Evolutionary conservation across 2,329 filamentous ascomycete genomes (phyloP).

Genomic region (Nannizziopsis arthrosporioides): DNA sequence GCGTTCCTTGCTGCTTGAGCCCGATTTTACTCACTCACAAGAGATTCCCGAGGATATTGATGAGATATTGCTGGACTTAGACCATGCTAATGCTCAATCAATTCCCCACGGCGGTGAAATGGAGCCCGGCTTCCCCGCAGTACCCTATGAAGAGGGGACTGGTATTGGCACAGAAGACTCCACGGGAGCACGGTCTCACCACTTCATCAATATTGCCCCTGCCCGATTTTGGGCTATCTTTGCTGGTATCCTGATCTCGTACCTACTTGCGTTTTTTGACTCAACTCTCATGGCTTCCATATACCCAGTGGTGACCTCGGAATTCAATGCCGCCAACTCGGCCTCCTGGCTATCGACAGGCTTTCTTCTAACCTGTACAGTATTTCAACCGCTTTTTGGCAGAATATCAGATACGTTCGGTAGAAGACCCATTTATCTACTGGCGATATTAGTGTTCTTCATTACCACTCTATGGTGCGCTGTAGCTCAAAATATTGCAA

Average conservation of each 20-base stretch:
- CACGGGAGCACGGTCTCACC: constrained; percentile 11
- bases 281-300: constrained; percentile 69
- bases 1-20: constrained; percentile 1
- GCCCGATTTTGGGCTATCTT: constrained; percentile 53
- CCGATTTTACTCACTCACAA: neutral
- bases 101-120: constrained; percentile 11
- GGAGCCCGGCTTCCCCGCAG: constrained; percentile 8
- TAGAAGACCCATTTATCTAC: constrained; percentile 55
- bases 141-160: neutral
- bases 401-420: constrained; percentile 64
- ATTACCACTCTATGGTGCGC: constrained; percentile 60
- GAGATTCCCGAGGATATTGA: constrained; percentile 1
- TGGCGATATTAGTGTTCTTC: constrained; percentile 50
- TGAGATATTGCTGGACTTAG: constrained; percentile 10
- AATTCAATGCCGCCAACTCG: constrained; percentile 65
- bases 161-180: neutral
- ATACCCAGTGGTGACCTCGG: constrained; percentile 69
- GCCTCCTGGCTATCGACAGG: constrained; percentile 75
- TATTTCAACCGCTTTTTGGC: constrained; percentile 63
- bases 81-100: constrained; percentile 11
- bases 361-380: constrained; percentile 64
- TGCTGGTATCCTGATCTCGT: constrained; percentile 44
- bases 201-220: constrained; percentile 30
- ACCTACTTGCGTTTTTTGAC: constrained; percentile 55
- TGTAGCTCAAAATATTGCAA: constrained; percentile 54